These are phyloP conservation scores for Cryoendolithus antarcticus DNA, from an alignment of 2,329 filamentous ascomycete species.

Conservation along the genomic window DNA sequence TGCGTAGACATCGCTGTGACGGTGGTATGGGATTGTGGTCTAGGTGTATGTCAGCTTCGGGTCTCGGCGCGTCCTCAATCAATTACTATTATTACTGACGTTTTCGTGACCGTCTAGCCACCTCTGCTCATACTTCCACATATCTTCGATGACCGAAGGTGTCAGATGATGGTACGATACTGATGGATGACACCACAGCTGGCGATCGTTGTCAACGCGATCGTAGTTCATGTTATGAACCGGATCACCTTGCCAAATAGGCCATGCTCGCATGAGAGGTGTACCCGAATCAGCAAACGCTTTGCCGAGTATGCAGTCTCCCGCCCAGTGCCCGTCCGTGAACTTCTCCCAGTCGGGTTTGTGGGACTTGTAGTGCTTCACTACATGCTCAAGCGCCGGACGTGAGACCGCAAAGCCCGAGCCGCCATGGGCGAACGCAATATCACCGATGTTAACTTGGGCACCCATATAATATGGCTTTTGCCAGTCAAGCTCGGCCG, in stretches of 20 bases:
- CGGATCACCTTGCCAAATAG: slow-evolving; percentile 16
- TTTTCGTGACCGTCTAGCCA: slow-evolving; percentile 8
- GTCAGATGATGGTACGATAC: slow-evolving; percentile 16
- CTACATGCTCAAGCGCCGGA: slow-evolving; percentile 22
- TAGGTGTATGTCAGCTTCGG: neutral
- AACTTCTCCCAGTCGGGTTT: slow-evolving; percentile 19
- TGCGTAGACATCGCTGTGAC: slow-evolving; percentile 14
- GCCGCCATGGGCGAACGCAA: slow-evolving; percentile 28
- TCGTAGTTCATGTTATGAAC: slow-evolving; percentile 14
- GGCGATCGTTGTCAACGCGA: slow-evolving; percentile 10
- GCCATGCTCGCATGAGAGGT: slow-evolving; percentile 13
- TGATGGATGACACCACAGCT: slow-evolving; percentile 18
- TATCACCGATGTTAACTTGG: slow-evolving; percentile 23
- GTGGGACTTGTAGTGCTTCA: slow-evolving; percentile 28
- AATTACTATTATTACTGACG: neutral
- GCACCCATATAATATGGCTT: slow-evolving; percentile 32
- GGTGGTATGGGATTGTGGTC: slow-evolving; percentile 5
- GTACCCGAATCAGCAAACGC: slow-evolving; percentile 14
- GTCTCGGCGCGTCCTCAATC: too few species aligned
- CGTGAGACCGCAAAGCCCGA: slow-evolving; percentile 30
- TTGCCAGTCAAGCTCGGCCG: slow-evolving; percentile 26
- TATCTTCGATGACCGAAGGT: slow-evolving; percentile 10
- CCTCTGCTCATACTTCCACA: slow-evolving; percentile 19
- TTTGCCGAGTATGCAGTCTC: slow-evolving; percentile 19
- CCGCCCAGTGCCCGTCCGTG: slow-evolving; percentile 17